Percentiles rank a stretch among this genome's conserved stretches.
phyloP scores from a whole-genome alignment of 2,329 filamentous ascomycete genomes.

The Botrytis fragariae region DNA sequence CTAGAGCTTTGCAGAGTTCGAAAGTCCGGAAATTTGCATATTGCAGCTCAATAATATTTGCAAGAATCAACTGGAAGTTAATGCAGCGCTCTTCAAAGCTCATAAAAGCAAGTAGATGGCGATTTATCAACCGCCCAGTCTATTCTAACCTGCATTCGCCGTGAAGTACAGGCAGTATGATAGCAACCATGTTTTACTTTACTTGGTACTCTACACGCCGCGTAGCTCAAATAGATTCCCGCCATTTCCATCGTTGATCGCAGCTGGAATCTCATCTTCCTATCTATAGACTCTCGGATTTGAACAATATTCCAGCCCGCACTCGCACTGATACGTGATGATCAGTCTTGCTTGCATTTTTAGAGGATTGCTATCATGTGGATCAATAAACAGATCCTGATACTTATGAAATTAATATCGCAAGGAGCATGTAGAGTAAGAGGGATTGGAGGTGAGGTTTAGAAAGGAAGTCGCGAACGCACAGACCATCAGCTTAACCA shows the following conservation, averaged over 20 bases:
- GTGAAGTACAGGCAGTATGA: neutral
- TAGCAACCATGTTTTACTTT: no score
- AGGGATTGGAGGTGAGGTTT: neutral
- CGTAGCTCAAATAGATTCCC: no score
- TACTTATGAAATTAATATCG: neutral
- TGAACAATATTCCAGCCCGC: neutral
- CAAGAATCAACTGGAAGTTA: neutral
- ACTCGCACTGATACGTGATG: neutral
- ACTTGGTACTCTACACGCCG: neutral
- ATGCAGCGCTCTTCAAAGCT: neutral
- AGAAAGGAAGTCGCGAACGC: neutral
- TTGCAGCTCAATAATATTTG: neutral
- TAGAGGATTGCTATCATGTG: no score
- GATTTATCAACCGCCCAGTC: neutral
- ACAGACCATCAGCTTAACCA: slow-evolving; percentile 3
- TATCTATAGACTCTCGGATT: neutral
- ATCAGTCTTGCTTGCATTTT: neutral
- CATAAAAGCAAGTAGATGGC: neutral
- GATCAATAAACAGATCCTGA: neutral
- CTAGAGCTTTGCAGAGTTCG: neutral
- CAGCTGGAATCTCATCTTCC: neutral
- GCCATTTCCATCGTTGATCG: neutral
- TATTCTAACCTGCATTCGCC: neutral
- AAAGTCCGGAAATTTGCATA: neutral
- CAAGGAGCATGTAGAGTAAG: neutral